A percentile compares a stretch with the other conserved stretches of the same genome.
Evolutionary conservation across 352 stramenopile genomes (phyloP).

Genomic region (Phytophthora nicotianae): DNA sequence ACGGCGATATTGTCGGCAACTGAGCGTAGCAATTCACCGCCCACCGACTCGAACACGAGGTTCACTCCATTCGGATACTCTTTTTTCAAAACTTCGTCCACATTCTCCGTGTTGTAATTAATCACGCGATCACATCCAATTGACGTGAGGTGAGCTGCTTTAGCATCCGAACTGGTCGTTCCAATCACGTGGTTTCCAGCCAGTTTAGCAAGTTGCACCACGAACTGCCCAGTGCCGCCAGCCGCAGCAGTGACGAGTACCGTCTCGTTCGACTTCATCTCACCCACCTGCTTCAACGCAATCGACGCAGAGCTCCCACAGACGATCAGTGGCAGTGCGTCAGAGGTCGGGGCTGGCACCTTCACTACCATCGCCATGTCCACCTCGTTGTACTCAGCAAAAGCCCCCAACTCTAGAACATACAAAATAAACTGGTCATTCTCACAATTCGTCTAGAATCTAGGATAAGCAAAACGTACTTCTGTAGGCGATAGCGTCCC

Average conservation of each 20-base stretch:
- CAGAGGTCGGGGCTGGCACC: slow-evolving; percentile 23
- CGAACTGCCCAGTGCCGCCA: slow-evolving; percentile 83
- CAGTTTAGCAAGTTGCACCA: slow-evolving; percentile 81
- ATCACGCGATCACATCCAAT: slow-evolving; percentile 77
- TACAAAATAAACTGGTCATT: background rate
- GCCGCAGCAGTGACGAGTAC: slow-evolving; percentile 60
- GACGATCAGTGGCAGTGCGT: slow-evolving; percentile 46
- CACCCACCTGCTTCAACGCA: slow-evolving; percentile 48
- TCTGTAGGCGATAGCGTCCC: slow-evolving; percentile 46
- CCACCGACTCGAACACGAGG: slow-evolving; percentile 65
- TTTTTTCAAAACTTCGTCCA: slow-evolving; percentile 51
- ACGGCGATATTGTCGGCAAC: slow-evolving; percentile 53
- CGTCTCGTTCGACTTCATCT: slow-evolving; percentile 61
- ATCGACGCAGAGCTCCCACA: slow-evolving; percentile 48
- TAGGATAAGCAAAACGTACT: slow-evolving; percentile 24
- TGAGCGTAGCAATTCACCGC: slow-evolving; percentile 45
- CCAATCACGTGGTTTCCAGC: slow-evolving; percentile 78
- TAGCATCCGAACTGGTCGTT: slow-evolving; percentile 81
- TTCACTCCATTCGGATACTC: slow-evolving; percentile 67
- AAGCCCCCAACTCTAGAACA: slow-evolving; percentile 47
- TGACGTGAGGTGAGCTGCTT: slow-evolving; percentile 71
- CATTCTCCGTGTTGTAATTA: slow-evolving; percentile 81
- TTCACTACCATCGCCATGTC: slow-evolving; percentile 37
- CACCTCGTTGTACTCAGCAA: slow-evolving; percentile 55
- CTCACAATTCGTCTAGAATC: background rate